phyloP scores from a whole-genome alignment of 2,329 filamentous ascomycete genomes.

The Trichoderma sp. region DNA sequence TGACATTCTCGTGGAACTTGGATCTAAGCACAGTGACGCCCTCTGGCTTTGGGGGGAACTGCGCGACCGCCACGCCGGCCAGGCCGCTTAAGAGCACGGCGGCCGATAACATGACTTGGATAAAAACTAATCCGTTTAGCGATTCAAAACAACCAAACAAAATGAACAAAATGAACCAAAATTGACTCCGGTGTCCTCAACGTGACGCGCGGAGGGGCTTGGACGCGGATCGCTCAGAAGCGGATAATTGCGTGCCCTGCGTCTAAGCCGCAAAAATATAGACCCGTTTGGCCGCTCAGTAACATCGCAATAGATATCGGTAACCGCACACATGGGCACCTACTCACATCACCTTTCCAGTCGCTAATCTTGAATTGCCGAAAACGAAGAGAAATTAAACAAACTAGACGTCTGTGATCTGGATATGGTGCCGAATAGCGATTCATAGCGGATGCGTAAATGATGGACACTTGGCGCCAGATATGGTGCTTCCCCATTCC shows the following conservation, averaged over 20 bases:
- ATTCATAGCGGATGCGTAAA: neutral
- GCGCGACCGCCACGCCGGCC: slow-evolving; percentile 31
- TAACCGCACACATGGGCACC: neutral
- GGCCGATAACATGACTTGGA: neutral
- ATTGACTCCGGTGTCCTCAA: neutral
- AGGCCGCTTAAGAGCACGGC: slow-evolving; percentile 27
- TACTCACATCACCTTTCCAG: neutral
- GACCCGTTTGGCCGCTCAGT: neutral
- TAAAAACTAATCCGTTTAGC: neutral
- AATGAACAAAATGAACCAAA: neutral
- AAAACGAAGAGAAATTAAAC: neutral
- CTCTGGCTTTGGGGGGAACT: slow-evolving; percentile 37
- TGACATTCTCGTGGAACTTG: slow-evolving; percentile 61
- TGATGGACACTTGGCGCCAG: neutral
- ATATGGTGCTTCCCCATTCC: neutral
- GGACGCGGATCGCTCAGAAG: neutral
- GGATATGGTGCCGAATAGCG: neutral
- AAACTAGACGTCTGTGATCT: neutral
- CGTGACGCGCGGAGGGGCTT: neutral
- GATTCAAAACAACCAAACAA: neutral
- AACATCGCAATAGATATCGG: neutral
- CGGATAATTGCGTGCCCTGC: neutral
- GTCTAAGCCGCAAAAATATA: neutral
- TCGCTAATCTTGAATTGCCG: neutral
- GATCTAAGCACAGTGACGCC: slow-evolving; percentile 54